Evolutionary conservation across 2,329 filamentous ascomycete species (phyloP), one percentile per base, ranked within the genome.

Genomic region (Rhinocladiella similis): DNA sequence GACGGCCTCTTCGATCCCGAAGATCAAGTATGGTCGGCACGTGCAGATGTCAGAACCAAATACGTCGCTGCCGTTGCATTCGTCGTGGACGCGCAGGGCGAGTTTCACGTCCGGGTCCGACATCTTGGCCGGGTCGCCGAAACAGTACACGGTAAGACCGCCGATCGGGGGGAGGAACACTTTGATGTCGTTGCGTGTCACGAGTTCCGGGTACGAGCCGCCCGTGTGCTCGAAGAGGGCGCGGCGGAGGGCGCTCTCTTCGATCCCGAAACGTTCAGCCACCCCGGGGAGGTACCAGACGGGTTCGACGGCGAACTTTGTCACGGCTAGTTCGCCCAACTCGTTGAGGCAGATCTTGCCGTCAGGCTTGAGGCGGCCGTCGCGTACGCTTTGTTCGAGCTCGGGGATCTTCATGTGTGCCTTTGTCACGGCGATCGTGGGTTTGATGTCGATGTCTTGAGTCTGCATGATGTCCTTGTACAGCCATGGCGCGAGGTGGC

Each of bases 1-100:
- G 65, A 99, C 93, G 12, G 94, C 94, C 74, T 99, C 94, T 69
- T 96, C 91, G 60, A 99, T 95, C 59, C 94, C 94, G 70, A 95
- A 97, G 69, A 96, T 95, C 55, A 97, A 84, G 71, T 97, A 97
- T 14, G 94, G 94, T 29, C 75, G 71, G 54, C 93, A 97, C 10
- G 94, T 97, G 77, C 94, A 97, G 68, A 97, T 99, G 71, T 99
- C 94, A 18, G 91, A 96, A 58, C 93, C 91, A 72, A 97, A 99
- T 42, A 97, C 94, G 74, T 99, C 94, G 71, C 90, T 95, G 55
- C 94, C 94, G 69, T 97, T 97, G 75, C 94, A 97, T 78, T 89
- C 86, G 67, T 89, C 87, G 71, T 90, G 94, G 46, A 97, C 87
- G 64, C 94, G 86, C 57, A 97, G 79, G 13, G 94, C 91, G 41